Evolutionary conservation across 768 basidiomycete species (phyloP).

Genomic region (Tricholoma terreum): DNA sequence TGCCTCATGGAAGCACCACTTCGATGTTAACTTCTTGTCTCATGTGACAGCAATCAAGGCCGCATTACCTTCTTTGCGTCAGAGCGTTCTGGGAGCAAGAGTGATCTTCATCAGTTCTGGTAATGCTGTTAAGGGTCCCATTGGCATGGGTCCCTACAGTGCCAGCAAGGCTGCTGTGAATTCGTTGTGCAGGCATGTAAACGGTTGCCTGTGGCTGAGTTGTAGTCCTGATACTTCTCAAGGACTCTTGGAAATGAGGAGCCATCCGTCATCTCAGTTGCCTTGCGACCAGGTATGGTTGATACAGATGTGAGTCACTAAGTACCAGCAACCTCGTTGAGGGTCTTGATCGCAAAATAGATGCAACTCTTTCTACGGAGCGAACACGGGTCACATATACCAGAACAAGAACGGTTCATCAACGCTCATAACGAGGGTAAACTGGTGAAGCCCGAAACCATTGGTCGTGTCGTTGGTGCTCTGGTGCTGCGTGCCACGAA

Average conservation of each 20-base stretch:
- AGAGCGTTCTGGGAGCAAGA: constrained; percentile 53
- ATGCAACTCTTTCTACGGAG: constrained; percentile 66
- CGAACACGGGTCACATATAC: constrained; percentile 52
- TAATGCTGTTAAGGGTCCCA: constrained; percentile 61
- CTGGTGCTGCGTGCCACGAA: constrained; percentile 64
- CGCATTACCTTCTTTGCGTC: constrained; percentile 66
- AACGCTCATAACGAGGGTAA: constrained; percentile 58
- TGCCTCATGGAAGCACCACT: constrained; percentile 64
- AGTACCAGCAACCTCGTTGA: not conserved
- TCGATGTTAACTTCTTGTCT: constrained; percentile 89
- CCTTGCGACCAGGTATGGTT: constrained; percentile 85
- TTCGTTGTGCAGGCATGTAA: constrained; percentile 65
- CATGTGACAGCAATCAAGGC: constrained; percentile 66
- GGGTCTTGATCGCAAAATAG: constrained; percentile 35
- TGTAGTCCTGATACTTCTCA: not conserved
- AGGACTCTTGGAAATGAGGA: constrained; percentile 89
- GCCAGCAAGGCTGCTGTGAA: constrained; percentile 90
- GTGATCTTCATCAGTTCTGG: constrained; percentile 87
- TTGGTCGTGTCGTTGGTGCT: constrained; percentile 76
- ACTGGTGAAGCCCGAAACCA: constrained; percentile 71
- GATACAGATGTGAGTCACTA: constrained; percentile 65
- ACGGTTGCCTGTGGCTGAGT: not conserved
- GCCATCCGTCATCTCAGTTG: constrained; percentile 65
- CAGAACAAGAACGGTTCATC: constrained; percentile 53
- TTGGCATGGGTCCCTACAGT: constrained; percentile 81